These are phyloP conservation scores for Paraconiothyrium brasiliense DNA, from an alignment of 2,329 filamentous ascomycete genomes.

Conservation along the genomic window DNA sequence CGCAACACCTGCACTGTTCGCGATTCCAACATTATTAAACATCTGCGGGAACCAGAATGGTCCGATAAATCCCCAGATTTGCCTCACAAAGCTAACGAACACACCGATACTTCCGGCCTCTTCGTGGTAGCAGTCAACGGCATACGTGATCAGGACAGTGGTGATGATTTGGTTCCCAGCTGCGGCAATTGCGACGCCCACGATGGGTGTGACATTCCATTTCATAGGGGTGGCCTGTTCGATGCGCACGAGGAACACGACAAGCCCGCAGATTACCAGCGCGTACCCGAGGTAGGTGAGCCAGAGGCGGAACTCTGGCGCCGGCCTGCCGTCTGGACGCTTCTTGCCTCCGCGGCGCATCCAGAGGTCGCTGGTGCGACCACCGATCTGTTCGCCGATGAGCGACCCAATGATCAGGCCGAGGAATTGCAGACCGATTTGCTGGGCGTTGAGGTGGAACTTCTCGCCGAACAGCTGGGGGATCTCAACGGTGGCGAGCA, in stretches of 20 bases:
- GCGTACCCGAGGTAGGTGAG: constrained; percentile 63
- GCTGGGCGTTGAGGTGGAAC: constrained; percentile 66
- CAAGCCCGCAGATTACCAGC: constrained; percentile 61
- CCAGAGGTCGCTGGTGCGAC: constrained; percentile 63
- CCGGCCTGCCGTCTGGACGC: constrained; percentile 50
- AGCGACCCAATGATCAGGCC: constrained; percentile 66
- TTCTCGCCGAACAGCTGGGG: constrained; percentile 66
- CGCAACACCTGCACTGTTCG: constrained; percentile 50
- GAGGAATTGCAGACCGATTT: constrained; percentile 67
- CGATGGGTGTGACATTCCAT: constrained; percentile 66
- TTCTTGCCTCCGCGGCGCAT: constrained; percentile 55
- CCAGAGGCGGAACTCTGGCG: constrained; percentile 68
- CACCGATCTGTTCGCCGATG: constrained; percentile 67
- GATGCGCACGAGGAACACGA: constrained; percentile 64
- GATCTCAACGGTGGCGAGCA: constrained; percentile 67
- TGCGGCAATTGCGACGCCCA: constrained; percentile 61
- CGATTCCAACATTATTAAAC: constrained; percentile 48
- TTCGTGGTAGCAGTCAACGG: constrained; percentile 65
- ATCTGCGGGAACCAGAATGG: constrained; percentile 55
- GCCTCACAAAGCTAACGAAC: constrained; percentile 66
- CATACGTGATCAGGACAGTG: constrained; percentile 68
- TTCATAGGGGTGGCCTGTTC: constrained; percentile 53
- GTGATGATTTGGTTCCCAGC: constrained; percentile 70
- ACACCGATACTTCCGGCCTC: constrained; percentile 65
- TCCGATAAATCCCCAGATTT: constrained; percentile 56